Percentiles rank a stretch among this genome's conserved stretches.
phyloP scores from a whole-genome alignment of 371 early-diverging fungal species.

The Mucor indicus region DNA sequence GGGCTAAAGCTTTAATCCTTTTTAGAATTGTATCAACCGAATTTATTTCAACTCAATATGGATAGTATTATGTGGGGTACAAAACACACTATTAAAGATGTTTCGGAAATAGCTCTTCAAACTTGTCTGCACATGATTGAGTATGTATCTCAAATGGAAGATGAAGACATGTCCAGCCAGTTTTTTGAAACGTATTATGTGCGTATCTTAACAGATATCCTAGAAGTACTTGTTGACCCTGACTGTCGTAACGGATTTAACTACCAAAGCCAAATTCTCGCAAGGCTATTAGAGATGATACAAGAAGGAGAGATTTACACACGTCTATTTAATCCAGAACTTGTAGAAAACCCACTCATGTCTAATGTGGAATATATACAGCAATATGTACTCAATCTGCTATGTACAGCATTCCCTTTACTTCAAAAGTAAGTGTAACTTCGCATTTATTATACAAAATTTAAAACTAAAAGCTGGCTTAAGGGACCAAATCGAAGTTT shows the following conservation, averaged over 20 bases:
- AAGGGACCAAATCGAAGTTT: conserved; percentile 78
- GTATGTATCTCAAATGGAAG: conserved; percentile 62
- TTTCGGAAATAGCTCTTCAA: conserved; percentile 81
- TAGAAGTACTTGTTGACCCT: conserved; percentile 87
- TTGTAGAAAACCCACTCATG: conserved; percentile 68
- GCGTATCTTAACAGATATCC: conserved; percentile 80
- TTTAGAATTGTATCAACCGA: conserved; percentile 66
- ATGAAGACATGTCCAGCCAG: conserved; percentile 65
- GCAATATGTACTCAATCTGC: conserved; percentile 71
- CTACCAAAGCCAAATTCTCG: conserved; percentile 80
- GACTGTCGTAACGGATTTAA: conserved; percentile 96
- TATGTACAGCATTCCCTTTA: conserved; percentile 84
- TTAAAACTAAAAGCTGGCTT: too few species aligned
- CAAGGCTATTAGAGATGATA: conserved; percentile 82
- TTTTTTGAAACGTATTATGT: conserved; percentile 88
- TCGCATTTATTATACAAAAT: too few species aligned
- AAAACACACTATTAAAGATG: conserved; percentile 92
- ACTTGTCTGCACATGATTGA: conserved; percentile 78
- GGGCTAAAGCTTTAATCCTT: too few species aligned
- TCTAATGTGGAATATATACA: conserved; percentile 76
- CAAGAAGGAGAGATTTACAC: conserved; percentile 81
- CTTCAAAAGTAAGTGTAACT: conserved; percentile 61
- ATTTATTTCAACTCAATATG: conserved; percentile 74
- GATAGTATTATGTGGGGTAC: conserved; percentile 94
- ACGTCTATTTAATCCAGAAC: conserved; percentile 71